Base-by-base conservation (phyloP, 495 filamentous ascomycete genomes). In the Lasiosphaeria hispida region DNA sequence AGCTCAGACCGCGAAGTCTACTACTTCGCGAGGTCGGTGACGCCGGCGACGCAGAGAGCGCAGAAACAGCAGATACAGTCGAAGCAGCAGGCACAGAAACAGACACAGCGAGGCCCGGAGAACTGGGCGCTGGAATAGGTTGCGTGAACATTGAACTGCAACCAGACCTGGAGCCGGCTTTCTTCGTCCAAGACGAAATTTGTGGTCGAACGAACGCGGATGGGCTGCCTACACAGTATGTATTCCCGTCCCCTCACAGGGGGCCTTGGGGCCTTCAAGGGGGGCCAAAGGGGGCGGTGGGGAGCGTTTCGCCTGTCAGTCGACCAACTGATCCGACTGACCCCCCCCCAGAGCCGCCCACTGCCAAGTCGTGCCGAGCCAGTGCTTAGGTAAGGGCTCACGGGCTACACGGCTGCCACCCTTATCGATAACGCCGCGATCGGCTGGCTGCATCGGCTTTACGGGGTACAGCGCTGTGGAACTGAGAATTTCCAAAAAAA, bases 1-100 rank as follows among this genome's bases (percentile, higher is more conserved):
- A 88, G 60, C 81, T 88, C 54, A 95, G 75, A 35, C 87, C 86
- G 30, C 88, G 80, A 60, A 92, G 77, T 37, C 88, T 77, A 56
- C 83, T 82, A 18, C 81, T 74, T 60, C 87, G 79, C 33, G 75
- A 62, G 10, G 75, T 69, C 41, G 80, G 76, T 35, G 79, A 77
- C 10, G 75, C 61, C 30, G 78, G 69, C 53, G 75, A 71, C 34
- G 76, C 69, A 50, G 77, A 72, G 38, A 74, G 68, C 45, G 69
- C 51, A 53, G 79, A 73, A 35, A 80, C 73, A 39, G 75, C 37
- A 19, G 42, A 30, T 30, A 30, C 23, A 30, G 23, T 30, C 23
- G 23, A 30, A 30, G 5, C 23, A 30, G 23, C 23, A 30, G 23
- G 23, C 23, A 30, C 42, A 43, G 41, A 18, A 18, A 43, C 69